These are phyloP conservation scores for Nicotiana paniculata DNA, from an alignment of 257 asterid species.

Conservation along the genomic window DNA sequence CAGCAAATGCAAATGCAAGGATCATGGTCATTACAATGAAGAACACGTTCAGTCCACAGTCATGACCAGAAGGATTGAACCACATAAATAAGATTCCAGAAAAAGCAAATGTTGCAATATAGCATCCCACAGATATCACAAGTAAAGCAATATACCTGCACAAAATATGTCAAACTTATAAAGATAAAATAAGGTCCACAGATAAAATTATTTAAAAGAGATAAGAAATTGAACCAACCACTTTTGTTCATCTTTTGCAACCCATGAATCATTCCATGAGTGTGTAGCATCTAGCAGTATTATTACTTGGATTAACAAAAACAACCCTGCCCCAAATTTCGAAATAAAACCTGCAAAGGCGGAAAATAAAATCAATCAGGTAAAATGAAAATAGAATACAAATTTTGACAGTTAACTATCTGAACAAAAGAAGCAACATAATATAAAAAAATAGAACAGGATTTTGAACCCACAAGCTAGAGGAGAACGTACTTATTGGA, in stretches of 20 bases:
- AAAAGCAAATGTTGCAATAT: constrained; percentile 58
- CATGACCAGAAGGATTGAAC: constrained; percentile 95
- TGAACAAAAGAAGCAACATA: background rate
- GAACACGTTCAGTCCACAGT: constrained; percentile 87
- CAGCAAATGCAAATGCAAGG: constrained; percentile 67
- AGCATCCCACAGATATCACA: constrained; percentile 68
- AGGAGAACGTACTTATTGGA: background rate
- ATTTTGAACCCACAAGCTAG: background rate
- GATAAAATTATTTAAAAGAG: background rate
- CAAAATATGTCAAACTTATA: constrained; percentile 12
- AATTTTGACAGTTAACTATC: background rate
- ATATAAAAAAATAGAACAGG: background rate
- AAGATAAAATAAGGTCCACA: background rate
- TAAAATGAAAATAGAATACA: background rate
- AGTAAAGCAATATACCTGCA: constrained; percentile 84
- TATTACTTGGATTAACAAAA: constrained; percentile 82
- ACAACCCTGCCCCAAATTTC: constrained; percentile 91
- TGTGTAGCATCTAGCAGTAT: constrained; percentile 82
- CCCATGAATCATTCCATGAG: constrained; percentile 98
- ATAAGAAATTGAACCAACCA: constrained; percentile 46
- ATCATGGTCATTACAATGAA: constrained; percentile 88
- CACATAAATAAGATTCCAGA: constrained; percentile 86
- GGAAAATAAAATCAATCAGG: constrained; percentile 8
- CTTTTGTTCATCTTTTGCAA: constrained; percentile 87
- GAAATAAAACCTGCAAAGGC: constrained; percentile 64